These are phyloP conservation scores for Cadophora gregata DNA, from an alignment of 2,329 filamentous ascomycete species.

Conservation along the genomic window DNA sequence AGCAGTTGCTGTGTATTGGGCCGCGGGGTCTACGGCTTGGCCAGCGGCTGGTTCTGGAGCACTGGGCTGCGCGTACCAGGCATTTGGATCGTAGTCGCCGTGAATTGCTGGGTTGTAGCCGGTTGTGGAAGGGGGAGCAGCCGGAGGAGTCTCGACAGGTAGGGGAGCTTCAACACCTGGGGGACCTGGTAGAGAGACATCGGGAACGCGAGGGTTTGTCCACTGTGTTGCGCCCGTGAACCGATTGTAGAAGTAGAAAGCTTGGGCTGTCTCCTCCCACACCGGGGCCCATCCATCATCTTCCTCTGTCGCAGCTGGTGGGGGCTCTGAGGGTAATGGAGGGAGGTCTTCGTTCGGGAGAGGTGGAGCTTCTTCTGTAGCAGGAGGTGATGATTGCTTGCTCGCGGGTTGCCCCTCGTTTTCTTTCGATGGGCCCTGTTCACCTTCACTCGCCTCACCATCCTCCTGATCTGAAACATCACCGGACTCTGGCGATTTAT, in stretches of 20 bases:
- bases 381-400: neutral
- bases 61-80: constrained; percentile 81
- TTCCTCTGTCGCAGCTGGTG: constrained; percentile 56
- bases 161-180: constrained; percentile 43
- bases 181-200: constrained; percentile 41
- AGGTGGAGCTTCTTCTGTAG: constrained; percentile 27
- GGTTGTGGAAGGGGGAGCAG: constrained; percentile 41
- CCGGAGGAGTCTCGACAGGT: constrained; percentile 36
- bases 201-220: constrained; percentile 81
- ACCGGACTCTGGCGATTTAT: neutral
- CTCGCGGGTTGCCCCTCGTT: constrained; percentile 28
- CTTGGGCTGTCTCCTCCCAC: constrained; percentile 72
- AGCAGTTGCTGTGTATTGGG: constrained; percentile 69
- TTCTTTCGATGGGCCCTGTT: constrained; percentile 20
- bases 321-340: constrained; percentile 51
- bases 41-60: constrained; percentile 46
- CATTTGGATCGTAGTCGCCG: constrained; percentile 93
- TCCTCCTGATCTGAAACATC: constrained; percentile 13
- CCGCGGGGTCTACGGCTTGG: constrained; percentile 48
- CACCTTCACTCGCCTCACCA: constrained; percentile 21
- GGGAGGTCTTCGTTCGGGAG: constrained; percentile 46
- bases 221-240: constrained; percentile 78
- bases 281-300: constrained; percentile 81
- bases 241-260: constrained; percentile 86
- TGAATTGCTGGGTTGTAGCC: constrained; percentile 97